Evolutionary conservation across 2,329 filamentous ascomycete species (phyloP), one percentile per base, ranked within the genome.

Genomic region (Fusarium pilosicola): DNA sequence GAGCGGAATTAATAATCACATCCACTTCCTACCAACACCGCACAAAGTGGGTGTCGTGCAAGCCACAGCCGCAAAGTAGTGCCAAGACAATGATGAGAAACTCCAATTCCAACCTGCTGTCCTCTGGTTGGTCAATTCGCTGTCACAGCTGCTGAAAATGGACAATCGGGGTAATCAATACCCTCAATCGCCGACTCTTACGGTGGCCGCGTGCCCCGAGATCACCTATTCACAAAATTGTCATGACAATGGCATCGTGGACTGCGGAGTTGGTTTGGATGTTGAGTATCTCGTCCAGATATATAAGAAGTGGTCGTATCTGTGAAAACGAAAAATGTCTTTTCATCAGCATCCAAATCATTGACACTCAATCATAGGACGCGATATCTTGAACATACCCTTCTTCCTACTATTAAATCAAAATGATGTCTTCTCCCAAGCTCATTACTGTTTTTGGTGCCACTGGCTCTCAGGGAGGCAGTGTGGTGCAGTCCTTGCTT

Each of bases 391-490:
- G 34, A 55, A 17, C 44, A 44, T 42, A 52, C 32, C 45, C 11
- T 48, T 38, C 15, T n/a, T 51, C 34, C 18, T 38, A 18, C 14
- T 15, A 44, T 12, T 32, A 42, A 36, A 30, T 51, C 44, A 28
- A 20, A 36, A 64, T 14, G 22, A 81, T 81, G 79, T 65, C 76
- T 57, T 58, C 77, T 52, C 46, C 75, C 45, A 79, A 78, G 57
- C 48, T 80, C 64, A 68, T 81, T 39, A 80, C 81, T 39, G 76
- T 82, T 20, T 80, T 78, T 61, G 80, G 80, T 17, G 77, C 80
- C 38, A 81, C 79, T 38, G 80, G 80, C 38, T 49, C 73, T 11
- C 80, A 81, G 36, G 80, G 80, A 14, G 77, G 78, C 39, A 79
- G 78, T 46, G 80, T 82, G 20, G 74, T 79, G 20, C 65, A 70